phyloP scores from a whole-genome alignment of 768 basidiomycete genomes.

The Termitomyces sp. region DNA sequence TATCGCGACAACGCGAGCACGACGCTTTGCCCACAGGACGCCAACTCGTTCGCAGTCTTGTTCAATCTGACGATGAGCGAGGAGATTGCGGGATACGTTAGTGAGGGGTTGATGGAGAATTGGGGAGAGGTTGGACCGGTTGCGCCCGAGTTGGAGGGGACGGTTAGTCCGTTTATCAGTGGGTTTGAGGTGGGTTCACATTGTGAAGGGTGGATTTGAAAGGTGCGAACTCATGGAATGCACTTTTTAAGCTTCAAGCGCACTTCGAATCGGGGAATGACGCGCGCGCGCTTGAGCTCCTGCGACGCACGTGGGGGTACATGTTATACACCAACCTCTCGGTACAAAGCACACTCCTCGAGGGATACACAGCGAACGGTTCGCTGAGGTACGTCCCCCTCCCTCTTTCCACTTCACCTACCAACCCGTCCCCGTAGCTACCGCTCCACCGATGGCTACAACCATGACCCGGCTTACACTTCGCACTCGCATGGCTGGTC shows the following conservation, averaged over 20 bases:
- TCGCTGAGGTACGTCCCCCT: constrained; percentile 35
- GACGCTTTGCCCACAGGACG: constrained; percentile 50
- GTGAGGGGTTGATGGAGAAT: constrained; percentile 40
- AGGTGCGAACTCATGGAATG: neutral
- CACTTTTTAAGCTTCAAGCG: constrained; percentile 39
- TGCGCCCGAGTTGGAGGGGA: constrained; percentile 51
- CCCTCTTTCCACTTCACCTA: neutral
- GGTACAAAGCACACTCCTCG: constrained; percentile 51
- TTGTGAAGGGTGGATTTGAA: neutral
- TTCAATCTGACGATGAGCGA: constrained; percentile 41
- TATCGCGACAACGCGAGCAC: constrained; percentile 52
- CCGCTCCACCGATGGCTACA: constrained; percentile 48
- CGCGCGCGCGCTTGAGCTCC: constrained; percentile 43
- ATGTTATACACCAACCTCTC: constrained; percentile 50
- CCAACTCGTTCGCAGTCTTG: constrained; percentile 49
- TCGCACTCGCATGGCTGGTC: constrained; percentile 60
- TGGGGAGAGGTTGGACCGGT: constrained; percentile 50
- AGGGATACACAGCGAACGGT: constrained; percentile 54
- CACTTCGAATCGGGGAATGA: constrained; percentile 52
- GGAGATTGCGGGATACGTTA: constrained; percentile 34
- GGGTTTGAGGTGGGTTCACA: constrained; percentile 43
- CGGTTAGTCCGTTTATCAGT: constrained; percentile 53
- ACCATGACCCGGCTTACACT: constrained; percentile 51
- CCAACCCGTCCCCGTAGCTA: constrained; percentile 26
- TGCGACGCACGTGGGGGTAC: constrained; percentile 54